Base-by-base conservation (phyloP, 805 yeast species). In the Brettanomyces naardenensis region DNA sequence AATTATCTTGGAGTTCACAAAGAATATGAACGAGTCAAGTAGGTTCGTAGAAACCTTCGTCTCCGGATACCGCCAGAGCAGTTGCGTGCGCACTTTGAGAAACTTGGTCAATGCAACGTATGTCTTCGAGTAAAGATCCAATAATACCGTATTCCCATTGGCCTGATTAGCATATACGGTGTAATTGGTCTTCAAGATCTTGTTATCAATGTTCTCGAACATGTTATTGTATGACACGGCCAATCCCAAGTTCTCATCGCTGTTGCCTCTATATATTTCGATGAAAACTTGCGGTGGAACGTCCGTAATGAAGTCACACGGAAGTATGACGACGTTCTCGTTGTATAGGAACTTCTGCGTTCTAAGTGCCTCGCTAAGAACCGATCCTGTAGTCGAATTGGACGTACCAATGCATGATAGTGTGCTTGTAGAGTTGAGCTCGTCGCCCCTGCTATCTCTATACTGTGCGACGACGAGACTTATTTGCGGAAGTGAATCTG, bases 221-320 rank as follows among this genome's bases (percentile, higher is more conserved):
- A 64, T 67, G 56, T 89, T 89, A 43, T 71, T 66, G 64, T 88
- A 89, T 55, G 76, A 77, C n/a, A 86, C 75, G 27, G 83, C 69
- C 62, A 87, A 68, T 6, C 94, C 92, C 33, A 83, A 59, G 44
- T 84, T 86, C 21, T 66, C 62, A 29, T 73, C 80, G 18, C 73
- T 75, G 50, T 79, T 77, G 46, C 79, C 79, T 51, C 96, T 69
- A 57, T 80, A 89, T 36, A 81, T 83, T 53, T 90, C 95, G 32
- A 88, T 76, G 23, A 92, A 68, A 15, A 81, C 80, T 51, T 85
- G 90, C 9, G 97, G 95, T 3, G 95, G 95, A 28, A 90, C 66
- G 54, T 89, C 90, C 2, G 97, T 88, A 38, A 94, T 68, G 55
- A 92, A 85, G 58, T 94, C 98, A 63, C 97, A 90, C 6, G 97